phyloP scores from a whole-genome alignment of 805 yeast species.

The Saccharomyces jurei region DNA sequence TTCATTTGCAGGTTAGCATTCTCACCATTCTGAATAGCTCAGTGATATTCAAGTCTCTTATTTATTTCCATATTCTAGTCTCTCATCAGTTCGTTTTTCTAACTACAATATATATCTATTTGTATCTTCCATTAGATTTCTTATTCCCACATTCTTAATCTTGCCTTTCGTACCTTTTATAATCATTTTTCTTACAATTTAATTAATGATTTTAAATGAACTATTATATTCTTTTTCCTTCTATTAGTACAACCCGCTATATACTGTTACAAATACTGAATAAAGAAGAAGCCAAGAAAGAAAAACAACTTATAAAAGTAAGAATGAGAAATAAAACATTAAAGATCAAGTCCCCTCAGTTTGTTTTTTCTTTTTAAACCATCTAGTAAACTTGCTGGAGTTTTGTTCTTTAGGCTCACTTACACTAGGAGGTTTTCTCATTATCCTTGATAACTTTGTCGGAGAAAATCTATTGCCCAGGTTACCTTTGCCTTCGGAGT shows the following conservation, averaged over 20 bases:
- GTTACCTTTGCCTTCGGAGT: background rate
- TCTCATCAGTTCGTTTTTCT: background rate
- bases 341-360: background rate
- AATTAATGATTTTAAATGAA: background rate
- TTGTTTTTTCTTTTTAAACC: conserved; percentile 4
- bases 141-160: background rate
- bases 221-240: background rate
- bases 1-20: conserved; percentile 6
- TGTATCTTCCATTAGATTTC: background rate
- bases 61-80: background rate
- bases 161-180: background rate
- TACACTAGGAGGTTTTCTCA: background rate
- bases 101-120: background rate
- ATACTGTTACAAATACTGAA: background rate
- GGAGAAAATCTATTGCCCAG: background rate
- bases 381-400: conserved; percentile 1
- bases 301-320: background rate
- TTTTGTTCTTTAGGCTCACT: background rate
- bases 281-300: background rate
- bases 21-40: background rate
- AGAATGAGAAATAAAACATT: conserved; percentile 2
- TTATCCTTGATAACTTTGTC: background rate
- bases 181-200: background rate
- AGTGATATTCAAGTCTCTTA: background rate
- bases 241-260: background rate